phyloP scores from a whole-genome alignment of 1,139 yeast genomes.

The Pichia sp. region DNA sequence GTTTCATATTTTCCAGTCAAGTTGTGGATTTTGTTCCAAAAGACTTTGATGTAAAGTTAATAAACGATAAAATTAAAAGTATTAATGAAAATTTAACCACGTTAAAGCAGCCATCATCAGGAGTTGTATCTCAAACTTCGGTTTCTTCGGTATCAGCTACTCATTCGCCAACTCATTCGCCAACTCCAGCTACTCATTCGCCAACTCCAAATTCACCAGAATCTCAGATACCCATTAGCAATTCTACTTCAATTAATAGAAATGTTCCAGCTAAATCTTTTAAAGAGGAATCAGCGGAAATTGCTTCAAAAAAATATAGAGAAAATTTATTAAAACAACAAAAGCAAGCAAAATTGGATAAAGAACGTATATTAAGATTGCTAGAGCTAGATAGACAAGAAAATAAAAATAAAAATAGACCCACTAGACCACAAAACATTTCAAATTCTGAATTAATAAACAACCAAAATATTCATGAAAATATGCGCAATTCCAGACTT shows the following conservation, averaged over 20 bases:
- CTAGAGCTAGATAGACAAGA: constrained; percentile 49
- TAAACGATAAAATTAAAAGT: constrained; percentile 27
- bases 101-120: not conserved
- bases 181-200: too few species aligned
- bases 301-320: constrained; percentile 35
- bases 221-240: not conserved
- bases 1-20: constrained; percentile 37
- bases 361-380: constrained; percentile 46
- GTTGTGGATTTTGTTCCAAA: constrained; percentile 38
- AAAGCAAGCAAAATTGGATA: constrained; percentile 41
- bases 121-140: not conserved
- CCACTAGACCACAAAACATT: not conserved
- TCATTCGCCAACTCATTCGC: not conserved
- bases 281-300: constrained; percentile 36
- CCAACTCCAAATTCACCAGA: too few species aligned
- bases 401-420: constrained; percentile 21
- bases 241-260: not conserved
- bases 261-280: constrained; percentile 18
- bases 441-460: too few species aligned
- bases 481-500: constrained; percentile 17
- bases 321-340: constrained; percentile 35
- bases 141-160: too few species aligned
- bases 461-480: constrained; percentile 18
- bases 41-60: constrained; percentile 27
- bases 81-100: constrained; percentile 13